A percentile compares a stretch with the other conserved stretches of the same genome.
Evolutionary conservation across 108 stramenopile genomes (phyloP).

Genomic region (Cylindrotheca fusiformis): DNA sequence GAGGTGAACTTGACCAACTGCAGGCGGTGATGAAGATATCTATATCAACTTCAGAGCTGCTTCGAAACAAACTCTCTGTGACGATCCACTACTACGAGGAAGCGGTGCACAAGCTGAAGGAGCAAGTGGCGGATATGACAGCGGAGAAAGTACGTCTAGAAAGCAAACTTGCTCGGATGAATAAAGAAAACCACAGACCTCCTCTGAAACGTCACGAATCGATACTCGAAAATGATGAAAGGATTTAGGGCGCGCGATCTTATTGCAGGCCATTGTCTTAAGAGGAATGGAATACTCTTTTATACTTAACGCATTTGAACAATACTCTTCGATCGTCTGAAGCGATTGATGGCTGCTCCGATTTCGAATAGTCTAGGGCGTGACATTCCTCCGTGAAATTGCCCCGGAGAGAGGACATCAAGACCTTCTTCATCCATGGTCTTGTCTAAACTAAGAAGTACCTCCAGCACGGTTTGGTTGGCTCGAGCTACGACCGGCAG

Average conservation of each 20-base stretch:
- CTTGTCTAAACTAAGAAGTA: slow-evolving; percentile 46
- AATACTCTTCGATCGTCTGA: slow-evolving; percentile 33
- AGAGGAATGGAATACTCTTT: not conserved
- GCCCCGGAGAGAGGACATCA: slow-evolving; percentile 53
- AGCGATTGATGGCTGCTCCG: slow-evolving; percentile 74
- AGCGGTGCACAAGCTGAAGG: slow-evolving; percentile 19
- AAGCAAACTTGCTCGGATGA: slow-evolving; percentile 1
- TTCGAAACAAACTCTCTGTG: slow-evolving; percentile 16
- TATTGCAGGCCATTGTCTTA: no score
- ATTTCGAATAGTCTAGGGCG: slow-evolving; percentile 72
- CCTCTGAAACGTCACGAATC: no score
- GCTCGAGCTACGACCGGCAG: slow-evolving; percentile 22
- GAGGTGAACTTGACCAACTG: slow-evolving; percentile 18
- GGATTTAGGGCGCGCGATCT: no score
- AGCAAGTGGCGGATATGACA: slow-evolving; percentile 23
- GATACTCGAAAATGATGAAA: no score
- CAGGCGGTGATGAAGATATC: slow-evolving; percentile 27
- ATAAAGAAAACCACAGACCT: no score
- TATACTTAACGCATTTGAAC: not conserved
- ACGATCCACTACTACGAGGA: slow-evolving; percentile 32
- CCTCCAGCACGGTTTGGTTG: slow-evolving; percentile 26
- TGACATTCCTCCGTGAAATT: slow-evolving; percentile 71
- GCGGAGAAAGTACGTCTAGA: slow-evolving; percentile 20
- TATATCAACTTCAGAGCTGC: slow-evolving; percentile 21
- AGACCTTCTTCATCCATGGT: slow-evolving; percentile 54